A percentile compares a stretch with the other conserved stretches of the same genome.
Conservation (phyloP, 1,284 basidiomycete genomes). For the Omphalotus olearius region DNA sequence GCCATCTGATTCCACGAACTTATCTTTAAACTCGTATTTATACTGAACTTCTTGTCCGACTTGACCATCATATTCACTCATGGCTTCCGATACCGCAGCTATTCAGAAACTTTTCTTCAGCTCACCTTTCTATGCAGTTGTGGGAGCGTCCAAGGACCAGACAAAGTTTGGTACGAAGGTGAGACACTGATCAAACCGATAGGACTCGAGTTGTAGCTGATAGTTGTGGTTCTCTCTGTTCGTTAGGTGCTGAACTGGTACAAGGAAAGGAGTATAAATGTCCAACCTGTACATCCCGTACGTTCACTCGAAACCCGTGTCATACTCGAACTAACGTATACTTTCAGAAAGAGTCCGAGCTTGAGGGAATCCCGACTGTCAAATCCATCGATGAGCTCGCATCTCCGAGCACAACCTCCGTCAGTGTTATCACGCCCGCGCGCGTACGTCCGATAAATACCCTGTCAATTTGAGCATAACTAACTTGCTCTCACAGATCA, state of each 20-base stretch:
- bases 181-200: neutral
- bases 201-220: conserved; percentile 5
- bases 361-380: conserved; percentile 59
- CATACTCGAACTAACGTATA: neutral
- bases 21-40: too few species aligned
- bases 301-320: conserved; percentile 15
- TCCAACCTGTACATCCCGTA: conserved; percentile 72
- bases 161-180: conserved; percentile 76
- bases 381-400: conserved; percentile 54
- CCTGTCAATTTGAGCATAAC: neutral
- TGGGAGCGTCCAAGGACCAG: conserved; percentile 76
- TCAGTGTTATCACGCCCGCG: conserved; percentile 78
- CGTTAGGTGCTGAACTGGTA: conserved; percentile 76
- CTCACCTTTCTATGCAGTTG: conserved; percentile 64
- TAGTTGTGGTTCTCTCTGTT: neutral
- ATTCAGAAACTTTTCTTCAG: conserved; percentile 60
- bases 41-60: too few species aligned
- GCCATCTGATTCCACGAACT: too few species aligned
- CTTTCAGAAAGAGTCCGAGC: conserved; percentile 54
- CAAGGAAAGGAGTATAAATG: conserved; percentile 50
- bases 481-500: conserved; percentile 44
- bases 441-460: conserved; percentile 35
- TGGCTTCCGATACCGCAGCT: conserved; percentile 1
- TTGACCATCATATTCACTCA: too few species aligned
- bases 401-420: conserved; percentile 62